Evolutionary conservation across 2,329 filamentous ascomycete genomes (phyloP).

Genomic region (Stemphylium beticola): DNA sequence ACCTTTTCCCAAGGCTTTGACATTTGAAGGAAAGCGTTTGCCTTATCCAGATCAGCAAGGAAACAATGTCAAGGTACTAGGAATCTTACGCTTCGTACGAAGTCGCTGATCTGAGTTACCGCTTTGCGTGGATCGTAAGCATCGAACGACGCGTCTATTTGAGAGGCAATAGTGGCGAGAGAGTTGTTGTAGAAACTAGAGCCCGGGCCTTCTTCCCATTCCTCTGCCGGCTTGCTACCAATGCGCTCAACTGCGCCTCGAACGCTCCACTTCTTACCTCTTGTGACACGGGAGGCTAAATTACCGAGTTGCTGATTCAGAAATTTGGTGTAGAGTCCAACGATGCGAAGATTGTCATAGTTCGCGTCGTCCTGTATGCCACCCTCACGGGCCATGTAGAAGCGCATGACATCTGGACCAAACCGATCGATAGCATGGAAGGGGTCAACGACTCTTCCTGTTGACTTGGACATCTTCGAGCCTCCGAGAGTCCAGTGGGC

Average conservation of each 20-base stretch:
- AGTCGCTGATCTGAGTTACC: constrained; percentile 31
- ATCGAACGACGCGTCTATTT: constrained; percentile 33
- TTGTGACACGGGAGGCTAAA: constrained; percentile 72
- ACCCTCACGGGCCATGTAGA: constrained; percentile 83
- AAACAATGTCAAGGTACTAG: neutral
- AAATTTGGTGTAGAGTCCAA: constrained; percentile 77
- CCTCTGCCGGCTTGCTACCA: constrained; percentile 31
- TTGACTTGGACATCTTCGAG: constrained; percentile 95
- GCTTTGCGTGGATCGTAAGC: constrained; percentile 39
- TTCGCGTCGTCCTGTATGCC: constrained; percentile 78
- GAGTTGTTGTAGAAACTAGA: constrained; percentile 44
- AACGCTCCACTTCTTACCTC: constrained; percentile 73
- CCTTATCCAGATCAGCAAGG: constrained; percentile 49
- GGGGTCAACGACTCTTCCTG: constrained; percentile 93
- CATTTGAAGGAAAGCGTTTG: constrained; percentile 70
- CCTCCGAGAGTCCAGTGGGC: constrained; percentile 94
- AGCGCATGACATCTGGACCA: constrained; percentile 85
- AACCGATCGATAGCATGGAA: constrained; percentile 90
- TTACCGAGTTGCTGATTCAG: constrained; percentile 83
- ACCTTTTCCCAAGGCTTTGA: constrained; percentile 71
- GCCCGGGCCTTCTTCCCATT: constrained; percentile 38
- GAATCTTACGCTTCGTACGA: constrained; percentile 37
- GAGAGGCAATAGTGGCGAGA: constrained; percentile 40
- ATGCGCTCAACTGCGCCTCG: constrained; percentile 60
- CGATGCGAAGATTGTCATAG: constrained; percentile 81